Base-by-base conservation (phyloP, 164 flowering plant genomes). In the Saururus chinensis region DNA sequence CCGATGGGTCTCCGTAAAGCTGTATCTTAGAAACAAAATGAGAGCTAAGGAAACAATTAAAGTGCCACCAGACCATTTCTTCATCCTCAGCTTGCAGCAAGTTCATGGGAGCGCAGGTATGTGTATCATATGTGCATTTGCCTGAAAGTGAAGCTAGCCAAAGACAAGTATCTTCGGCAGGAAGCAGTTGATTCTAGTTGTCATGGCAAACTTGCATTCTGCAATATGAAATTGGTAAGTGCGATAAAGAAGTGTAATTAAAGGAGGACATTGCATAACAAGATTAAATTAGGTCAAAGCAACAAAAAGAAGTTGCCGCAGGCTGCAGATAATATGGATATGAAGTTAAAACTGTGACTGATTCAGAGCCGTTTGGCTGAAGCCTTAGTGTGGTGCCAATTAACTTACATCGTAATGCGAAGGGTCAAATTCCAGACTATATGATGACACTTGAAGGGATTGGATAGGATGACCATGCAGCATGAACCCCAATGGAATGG, bases 11-110 rank as follows among this genome's bases (percentile, higher is more conserved):
- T 64, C 78, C 25, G 74, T 70, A 35, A 77, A 65, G 66, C 77
- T 72, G 67, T 87, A 87, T 20, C 89, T 68, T 20, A 87, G 40
- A 55, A 85, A 14, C 73, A 91, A 68, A 60, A 88, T 67, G n/a
- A 74, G 26, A 67, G 80, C 82, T 61, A 91, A 80, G 35, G 67
- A 71, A 52, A 78, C 0, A 55, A 88, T 81, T 17, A 85, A 53
- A 62, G 74, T 41, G 9, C 93, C 88, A 17, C 95, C 95, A 7
- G 75, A 75, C 92, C 96, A 84, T 66, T 85, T 91, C 83, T 79
- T 91, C 95, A 86, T 86, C 61, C 40, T 64, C 61, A 35, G 62
- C 20, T 59, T 21, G 42, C 25, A 19, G 9, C 12, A 19, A 20
- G 23, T 53, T 53, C 12, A 6, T n/a, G 23, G 8, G 24, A 53